phyloP scores from a whole-genome alignment of 2,329 filamentous ascomycete species.

The Stemphylium beticola region DNA sequence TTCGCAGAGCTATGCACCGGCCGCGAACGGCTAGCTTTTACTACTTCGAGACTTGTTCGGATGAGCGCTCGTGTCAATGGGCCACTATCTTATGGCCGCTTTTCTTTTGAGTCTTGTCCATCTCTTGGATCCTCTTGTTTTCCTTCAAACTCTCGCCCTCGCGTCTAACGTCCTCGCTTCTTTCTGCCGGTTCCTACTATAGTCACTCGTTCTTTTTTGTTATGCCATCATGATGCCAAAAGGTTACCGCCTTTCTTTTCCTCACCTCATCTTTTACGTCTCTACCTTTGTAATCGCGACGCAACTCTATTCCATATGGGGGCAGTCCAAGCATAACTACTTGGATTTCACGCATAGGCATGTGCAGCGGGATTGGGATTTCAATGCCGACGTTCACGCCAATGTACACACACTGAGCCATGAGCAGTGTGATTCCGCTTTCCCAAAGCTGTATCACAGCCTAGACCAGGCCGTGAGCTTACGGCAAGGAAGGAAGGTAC shows the following conservation, averaged over 20 bases:
- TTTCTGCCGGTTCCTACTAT: slow-evolving; percentile 8
- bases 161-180: slow-evolving; percentile 5
- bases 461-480: slow-evolving; percentile 33
- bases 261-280: slow-evolving; percentile 38
- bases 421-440: slow-evolving; percentile 42
- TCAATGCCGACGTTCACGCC: slow-evolving; percentile 38
- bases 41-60: slow-evolving; percentile 21
- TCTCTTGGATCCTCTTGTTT: slow-evolving; percentile 25
- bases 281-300: slow-evolving; percentile 37
- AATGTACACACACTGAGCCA: slow-evolving; percentile 42
- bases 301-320: slow-evolving; percentile 40
- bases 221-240: slow-evolving; percentile 44
- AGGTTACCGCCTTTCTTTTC: slow-evolving; percentile 34
- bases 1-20: slow-evolving; percentile 14
- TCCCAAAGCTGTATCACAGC: slow-evolving; percentile 42
- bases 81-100: slow-evolving; percentile 11
- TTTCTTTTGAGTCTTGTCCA: slow-evolving; percentile 25
- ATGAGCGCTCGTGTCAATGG: slow-evolving; percentile 18
- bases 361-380: slow-evolving; percentile 26
- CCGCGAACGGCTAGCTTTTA: slow-evolving; percentile 25
- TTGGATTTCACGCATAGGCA: slow-evolving; percentile 11
- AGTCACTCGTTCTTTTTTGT: slow-evolving; percentile 23
- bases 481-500: slow-evolving; percentile 36
- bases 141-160: slow-evolving; percentile 7
- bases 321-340: slow-evolving; percentile 28